A percentile compares a stretch with the other conserved stretches of the same genome.
Evolutionary conservation across 495 filamentous ascomycete genomes (phyloP).

Genomic region (Clavariopsis aquatica): DNA sequence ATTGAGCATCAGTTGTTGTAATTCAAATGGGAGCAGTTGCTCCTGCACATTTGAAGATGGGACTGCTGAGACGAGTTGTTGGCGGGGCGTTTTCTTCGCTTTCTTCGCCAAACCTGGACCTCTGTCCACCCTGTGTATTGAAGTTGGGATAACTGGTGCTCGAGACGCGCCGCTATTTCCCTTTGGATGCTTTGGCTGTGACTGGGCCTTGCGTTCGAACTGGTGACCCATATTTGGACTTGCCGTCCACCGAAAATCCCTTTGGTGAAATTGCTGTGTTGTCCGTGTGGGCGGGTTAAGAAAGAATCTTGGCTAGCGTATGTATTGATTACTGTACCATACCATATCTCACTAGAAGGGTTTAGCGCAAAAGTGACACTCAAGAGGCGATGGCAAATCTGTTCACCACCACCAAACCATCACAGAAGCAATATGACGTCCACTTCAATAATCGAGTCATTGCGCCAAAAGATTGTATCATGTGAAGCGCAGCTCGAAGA

Average conservation of each 20-base stretch:
- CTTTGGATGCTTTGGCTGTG: not conserved
- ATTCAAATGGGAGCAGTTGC: not conserved
- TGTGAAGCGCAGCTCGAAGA: constrained; percentile 39
- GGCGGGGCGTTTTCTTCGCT: not conserved
- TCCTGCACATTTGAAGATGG: not conserved
- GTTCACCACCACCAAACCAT: not conserved
- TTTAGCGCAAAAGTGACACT: not conserved
- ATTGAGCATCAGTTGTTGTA: not conserved
- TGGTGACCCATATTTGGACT: not conserved
- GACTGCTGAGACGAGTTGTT: not conserved
- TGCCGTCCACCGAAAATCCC: not conserved
- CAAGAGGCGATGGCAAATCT: not conserved
- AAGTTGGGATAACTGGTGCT: not conserved
- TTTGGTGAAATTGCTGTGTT: not conserved
- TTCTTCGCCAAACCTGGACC: not conserved
- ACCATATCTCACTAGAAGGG: not conserved
- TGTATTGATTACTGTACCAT: not conserved
- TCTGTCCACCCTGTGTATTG: not conserved
- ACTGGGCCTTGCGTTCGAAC: not conserved
- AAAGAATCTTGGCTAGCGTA: not conserved
- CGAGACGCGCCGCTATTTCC: not conserved
- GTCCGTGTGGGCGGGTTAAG: not conserved
- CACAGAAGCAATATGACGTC: constrained; percentile 25
- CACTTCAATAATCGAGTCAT: constrained; percentile 18
- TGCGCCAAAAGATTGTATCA: constrained; percentile 39